Conservation (phyloP, 441 rosid genomes). For the Mallotus japonicus region DNA sequence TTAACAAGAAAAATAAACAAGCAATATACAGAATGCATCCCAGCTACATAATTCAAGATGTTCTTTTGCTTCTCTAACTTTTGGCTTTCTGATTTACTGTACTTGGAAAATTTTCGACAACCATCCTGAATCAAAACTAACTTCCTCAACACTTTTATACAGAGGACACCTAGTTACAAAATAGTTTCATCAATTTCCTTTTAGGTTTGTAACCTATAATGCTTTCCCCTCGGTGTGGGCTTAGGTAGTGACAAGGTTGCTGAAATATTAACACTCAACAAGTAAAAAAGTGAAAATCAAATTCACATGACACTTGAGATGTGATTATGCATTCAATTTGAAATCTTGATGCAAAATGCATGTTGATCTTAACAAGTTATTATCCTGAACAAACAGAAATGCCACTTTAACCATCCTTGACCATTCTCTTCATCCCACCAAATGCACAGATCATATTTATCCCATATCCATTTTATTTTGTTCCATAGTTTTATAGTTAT, state of each 20-base stretch:
- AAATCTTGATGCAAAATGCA: background rate
- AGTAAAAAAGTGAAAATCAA: background rate
- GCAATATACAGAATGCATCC: background rate
- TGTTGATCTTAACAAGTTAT: background rate
- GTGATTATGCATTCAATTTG: background rate
- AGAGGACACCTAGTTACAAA: background rate
- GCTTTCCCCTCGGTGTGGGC: background rate
- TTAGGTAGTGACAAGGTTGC: background rate
- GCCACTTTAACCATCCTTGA: background rate
- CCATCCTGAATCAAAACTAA: background rate
- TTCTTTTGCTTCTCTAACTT: background rate
- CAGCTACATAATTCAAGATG: constrained; percentile 1
- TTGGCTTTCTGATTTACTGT: background rate
- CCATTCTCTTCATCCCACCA: constrained; percentile 5
- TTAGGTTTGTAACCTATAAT: background rate
- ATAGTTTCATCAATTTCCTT: background rate
- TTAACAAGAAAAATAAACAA: background rate
- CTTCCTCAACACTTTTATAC: background rate
- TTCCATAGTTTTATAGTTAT: background rate
- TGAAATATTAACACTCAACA: background rate
- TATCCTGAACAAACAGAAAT: background rate
- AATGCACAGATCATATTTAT: background rate
- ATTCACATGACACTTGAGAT: background rate
- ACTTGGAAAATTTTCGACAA: background rate
- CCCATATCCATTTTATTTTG: background rate